A percentile compares a stretch with the other conserved stretches of the same genome.
phyloP scores from a whole-genome alignment of 805 yeast genomes.

The Starmera caribaea region DNA sequence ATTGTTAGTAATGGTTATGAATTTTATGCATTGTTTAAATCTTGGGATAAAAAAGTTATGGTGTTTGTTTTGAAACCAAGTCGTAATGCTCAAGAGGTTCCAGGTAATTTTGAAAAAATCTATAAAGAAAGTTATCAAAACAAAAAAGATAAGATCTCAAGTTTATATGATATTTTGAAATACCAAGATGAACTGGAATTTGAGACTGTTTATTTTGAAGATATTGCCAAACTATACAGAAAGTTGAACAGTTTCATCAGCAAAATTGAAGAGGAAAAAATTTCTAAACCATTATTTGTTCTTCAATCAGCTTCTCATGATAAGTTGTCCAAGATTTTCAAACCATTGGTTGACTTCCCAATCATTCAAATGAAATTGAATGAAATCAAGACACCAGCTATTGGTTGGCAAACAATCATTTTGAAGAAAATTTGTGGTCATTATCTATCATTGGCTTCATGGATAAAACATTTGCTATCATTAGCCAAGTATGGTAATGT shows the following conservation, averaged over 20 bases:
- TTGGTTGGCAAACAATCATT: conserved; percentile 73
- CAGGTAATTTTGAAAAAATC: conserved; percentile 40
- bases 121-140: conserved; percentile 44
- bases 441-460: conserved; percentile 60
- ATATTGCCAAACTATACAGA: conserved; percentile 43
- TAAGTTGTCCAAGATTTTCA: conserved; percentile 36
- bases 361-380: conserved; percentile 48
- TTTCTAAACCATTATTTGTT: conserved; percentile 53
- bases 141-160: conserved; percentile 35
- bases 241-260: conserved; percentile 44
- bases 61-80: conserved; percentile 64
- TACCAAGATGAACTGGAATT: conserved; percentile 46
- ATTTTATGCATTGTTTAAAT: conserved; percentile 54
- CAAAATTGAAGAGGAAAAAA: conserved; percentile 54
- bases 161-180: conserved; percentile 36
- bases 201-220: conserved; percentile 45
- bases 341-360: conserved; percentile 47
- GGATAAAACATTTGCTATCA: conserved; percentile 58
- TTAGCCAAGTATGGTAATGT: conserved; percentile 66
- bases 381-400: conserved; percentile 55
- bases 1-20: conserved; percentile 67
- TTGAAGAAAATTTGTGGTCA: conserved; percentile 60
- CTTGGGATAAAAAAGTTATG: conserved; percentile 44
- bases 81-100: conserved; percentile 52
- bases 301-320: conserved; percentile 62